A percentile compares a stretch with the other conserved stretches of the same genome.
Conservation (phyloP, 2,329 filamentous ascomycete species). For the Arthrobotrys sphaeroides region DNA sequence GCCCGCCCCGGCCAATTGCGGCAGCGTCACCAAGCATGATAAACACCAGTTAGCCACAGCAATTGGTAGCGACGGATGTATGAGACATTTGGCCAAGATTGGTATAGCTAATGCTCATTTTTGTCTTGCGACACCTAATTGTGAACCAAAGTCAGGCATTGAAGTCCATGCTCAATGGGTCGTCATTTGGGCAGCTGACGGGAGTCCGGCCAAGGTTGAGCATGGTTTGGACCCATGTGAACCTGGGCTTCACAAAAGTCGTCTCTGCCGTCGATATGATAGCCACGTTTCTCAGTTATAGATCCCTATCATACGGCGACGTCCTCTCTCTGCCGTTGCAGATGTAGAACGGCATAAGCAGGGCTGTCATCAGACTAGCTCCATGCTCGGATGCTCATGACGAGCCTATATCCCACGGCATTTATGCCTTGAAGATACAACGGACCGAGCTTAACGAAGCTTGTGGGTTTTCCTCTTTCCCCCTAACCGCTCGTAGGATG, state of each 20-base stretch:
- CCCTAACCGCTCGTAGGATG: conserved; percentile 17
- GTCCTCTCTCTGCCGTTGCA: conserved; percentile 40
- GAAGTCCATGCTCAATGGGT: conserved; percentile 37
- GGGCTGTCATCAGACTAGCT: conserved; percentile 32
- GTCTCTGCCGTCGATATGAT: conserved; percentile 21
- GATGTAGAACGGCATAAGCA: conserved; percentile 15
- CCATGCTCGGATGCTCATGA: conserved; percentile 41
- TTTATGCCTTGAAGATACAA: conserved; percentile 37
- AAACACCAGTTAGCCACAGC: conserved; percentile 41
- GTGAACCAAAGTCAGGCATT: conserved; percentile 31
- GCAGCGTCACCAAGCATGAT: conserved; percentile 45
- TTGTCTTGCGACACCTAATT: conserved; percentile 23
- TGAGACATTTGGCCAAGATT: conserved; percentile 49
- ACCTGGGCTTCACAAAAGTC: conserved; percentile 17
- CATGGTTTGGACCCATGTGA: conserved; percentile 46
- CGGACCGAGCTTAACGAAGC: conserved; percentile 29
- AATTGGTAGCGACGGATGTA: conserved; percentile 50
- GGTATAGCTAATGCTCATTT: conserved; percentile 28
- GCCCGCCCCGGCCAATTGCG: conserved; percentile 47
- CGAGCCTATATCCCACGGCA: conserved; percentile 34
- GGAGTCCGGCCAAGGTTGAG: conserved; percentile 32
- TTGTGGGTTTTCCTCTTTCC: conserved; percentile 13
- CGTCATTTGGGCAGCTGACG: conserved; percentile 52
- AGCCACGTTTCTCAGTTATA: conserved; percentile 42
- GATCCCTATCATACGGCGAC: conserved; percentile 50